Base-by-base conservation (phyloP, 1,139 yeast species). In the Kazachstania sp. region DNA sequence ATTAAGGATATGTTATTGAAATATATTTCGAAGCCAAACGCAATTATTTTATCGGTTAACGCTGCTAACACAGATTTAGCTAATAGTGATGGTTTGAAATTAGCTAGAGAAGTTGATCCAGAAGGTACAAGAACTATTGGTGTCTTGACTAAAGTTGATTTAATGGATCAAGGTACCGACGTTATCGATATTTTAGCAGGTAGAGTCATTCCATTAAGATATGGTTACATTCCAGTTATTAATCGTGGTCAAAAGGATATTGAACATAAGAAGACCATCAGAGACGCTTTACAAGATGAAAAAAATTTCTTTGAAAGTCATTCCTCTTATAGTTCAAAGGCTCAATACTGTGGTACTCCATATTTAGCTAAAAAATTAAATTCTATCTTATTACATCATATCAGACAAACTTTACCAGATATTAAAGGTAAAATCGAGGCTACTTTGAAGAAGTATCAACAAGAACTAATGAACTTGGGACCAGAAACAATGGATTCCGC, bases 161-260 rank as follows among this genome's bases (percentile, higher is more conserved):
- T 92, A 61, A 92, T 92, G 98, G 98, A 92, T 65, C 83, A 87
- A 65, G 98, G 98, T 54, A 92, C 98, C n/a, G 98, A 92, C 69
- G 98, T 92, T 41, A 83, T 88, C 64, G 98, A 92, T 66, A 92
- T 92, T 61, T 75, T 92, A 61, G 95, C 97, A 7, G 97, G 98
- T 50, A 77, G 96, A 65, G 92, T 92, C 48, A 92, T 92, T 61
- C 97, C 98, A 11, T 76, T 92, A 61, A 78, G 97, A 68, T 86
- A 87, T 53, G 98, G 98, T 48, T 92, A 92, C 63, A 95, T 92
- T 45, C 98, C 98, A 5, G 98, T 92, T 47, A 90, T 92, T 60
- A 92, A 92, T 69, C 81, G 98, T 70, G 97, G 98, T 61, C 98
- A 92, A 71, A 87, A 84, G 66, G 98, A 92, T 70, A 94, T 92